phyloP scores from a whole-genome alignment of 768 basidiomycete genomes.

The Chalciporus piperatus region DNA sequence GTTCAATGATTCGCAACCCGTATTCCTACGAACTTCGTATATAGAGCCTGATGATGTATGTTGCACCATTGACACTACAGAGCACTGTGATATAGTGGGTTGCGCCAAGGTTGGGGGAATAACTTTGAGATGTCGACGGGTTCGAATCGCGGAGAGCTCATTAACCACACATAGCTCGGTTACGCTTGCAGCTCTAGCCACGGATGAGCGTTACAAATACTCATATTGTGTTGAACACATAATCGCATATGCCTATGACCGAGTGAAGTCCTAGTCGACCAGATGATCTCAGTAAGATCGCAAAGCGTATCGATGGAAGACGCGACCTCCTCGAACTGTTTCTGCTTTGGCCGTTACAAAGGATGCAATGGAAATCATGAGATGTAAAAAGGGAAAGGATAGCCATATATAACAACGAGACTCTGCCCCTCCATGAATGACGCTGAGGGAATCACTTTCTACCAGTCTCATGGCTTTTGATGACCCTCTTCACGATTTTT shows the following conservation, averaged over 20 bases:
- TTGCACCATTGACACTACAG: not conserved
- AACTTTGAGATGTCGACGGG: too few species aligned
- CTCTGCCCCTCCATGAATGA: not conserved
- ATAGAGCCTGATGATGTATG: not conserved
- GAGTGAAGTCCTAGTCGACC: not conserved
- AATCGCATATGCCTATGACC: not conserved
- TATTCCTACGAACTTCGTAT: not conserved
- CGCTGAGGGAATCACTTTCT: slow-evolving; percentile 22
- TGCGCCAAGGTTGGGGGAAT: too few species aligned
- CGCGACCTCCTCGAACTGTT: slow-evolving; percentile 8
- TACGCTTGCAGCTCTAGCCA: too few species aligned
- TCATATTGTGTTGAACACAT: not conserved
- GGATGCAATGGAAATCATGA: slow-evolving; percentile 17
- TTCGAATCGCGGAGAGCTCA: too few species aligned
- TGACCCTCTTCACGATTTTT: slow-evolving; percentile 99
- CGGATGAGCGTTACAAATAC: too few species aligned
- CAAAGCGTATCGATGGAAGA: not conserved
- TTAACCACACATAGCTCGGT: too few species aligned
- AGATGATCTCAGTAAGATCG: not conserved
- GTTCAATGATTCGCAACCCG: not conserved
- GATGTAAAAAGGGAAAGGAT: slow-evolving; percentile 8
- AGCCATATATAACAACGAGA: slow-evolving; percentile 11
- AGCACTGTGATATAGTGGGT: too few species aligned
- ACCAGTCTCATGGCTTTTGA: slow-evolving; percentile 69
- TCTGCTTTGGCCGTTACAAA: slow-evolving; percentile 19